Base-by-base conservation (phyloP, 768 basidiomycete genomes). In the Serendipita sp. region DNA sequence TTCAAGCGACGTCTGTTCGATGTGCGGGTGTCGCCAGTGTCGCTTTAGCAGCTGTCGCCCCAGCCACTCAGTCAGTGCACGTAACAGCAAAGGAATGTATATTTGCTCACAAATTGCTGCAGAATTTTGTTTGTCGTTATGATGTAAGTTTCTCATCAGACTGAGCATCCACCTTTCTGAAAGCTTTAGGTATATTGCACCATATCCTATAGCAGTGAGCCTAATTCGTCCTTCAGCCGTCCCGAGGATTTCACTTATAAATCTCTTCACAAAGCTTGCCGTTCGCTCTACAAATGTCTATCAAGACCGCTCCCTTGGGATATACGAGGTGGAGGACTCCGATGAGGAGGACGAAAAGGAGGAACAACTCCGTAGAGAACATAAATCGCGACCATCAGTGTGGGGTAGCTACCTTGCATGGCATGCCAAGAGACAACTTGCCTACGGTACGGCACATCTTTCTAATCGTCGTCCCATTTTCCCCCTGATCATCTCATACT, bases 381-480 rank as follows among this genome's bases (percentile, higher is more conserved):
- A 60, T 8, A 28, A 30, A n/a, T 4, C 56, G 8, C 78, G 85
- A 46, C 79, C 83, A 58, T 78, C 79, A 0, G 81, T 86, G 16
- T 89, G 88, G 88, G 81, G 88, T 68, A 81, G 80, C 35, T 89
- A 92, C 71, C 75, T 92, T 16, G 81, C 85, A 1, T 83, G 85
- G 81, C 92, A 95, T 71, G 86, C 86, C 7, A 81, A 89, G 54
- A 82, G 79, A 68, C 95, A 99, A 72, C 83, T 99, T 65, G 88
- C 93, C 1, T 97, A 95, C 68, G 56, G 48, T 52, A 41, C 2
- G 13, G 13, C 41, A 5, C 41, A 5, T 41, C 41, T 13, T 41
- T 41, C 41, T 41, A 13, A 41, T 41, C 41, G 5, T 7, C 23
- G 45, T 18, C 45, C 45, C 45, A 46, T 46, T 18, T 46, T 46